These are phyloP conservation scores for Penicillium bovifimosum DNA, from an alignment of 495 filamentous ascomycete genomes.

Conservation along the genomic window DNA sequence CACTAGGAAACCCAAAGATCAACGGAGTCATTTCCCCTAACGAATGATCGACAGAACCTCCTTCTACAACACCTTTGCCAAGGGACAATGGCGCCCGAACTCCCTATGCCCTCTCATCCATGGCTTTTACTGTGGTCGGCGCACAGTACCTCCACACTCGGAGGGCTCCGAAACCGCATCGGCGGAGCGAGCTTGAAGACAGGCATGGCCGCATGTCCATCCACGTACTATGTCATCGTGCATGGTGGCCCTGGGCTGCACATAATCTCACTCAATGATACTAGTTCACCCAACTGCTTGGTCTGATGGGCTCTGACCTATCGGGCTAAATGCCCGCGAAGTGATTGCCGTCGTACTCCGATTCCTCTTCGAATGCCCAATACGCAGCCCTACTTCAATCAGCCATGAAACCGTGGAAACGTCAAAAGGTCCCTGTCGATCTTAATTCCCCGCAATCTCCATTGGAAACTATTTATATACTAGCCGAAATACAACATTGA, in stretches of 20 bases:
- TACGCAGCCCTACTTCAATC: not conserved
- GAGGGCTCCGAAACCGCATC: not conserved
- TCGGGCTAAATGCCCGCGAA: not conserved
- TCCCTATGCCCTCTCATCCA: too few species aligned
- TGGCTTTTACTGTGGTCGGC: not conserved
- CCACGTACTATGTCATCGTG: too few species aligned
- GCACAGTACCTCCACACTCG: not conserved
- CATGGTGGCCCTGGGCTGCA: too few species aligned
- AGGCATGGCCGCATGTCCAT: too few species aligned
- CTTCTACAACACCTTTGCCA: not conserved
- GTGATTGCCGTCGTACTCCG: not conserved
- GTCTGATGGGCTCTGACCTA: not conserved
- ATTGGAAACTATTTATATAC: not conserved
- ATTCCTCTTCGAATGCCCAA: not conserved
- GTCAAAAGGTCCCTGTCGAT: not conserved
- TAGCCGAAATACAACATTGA: not conserved
- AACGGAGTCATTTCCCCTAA: not conserved
- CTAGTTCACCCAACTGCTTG: not conserved
- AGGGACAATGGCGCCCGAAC: slow-evolving; percentile 1
- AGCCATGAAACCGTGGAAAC: not conserved
- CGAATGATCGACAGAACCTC: not conserved
- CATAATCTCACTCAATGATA: not conserved
- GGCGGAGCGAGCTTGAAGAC: too few species aligned
- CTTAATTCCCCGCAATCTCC: not conserved
- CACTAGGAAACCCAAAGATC: slow-evolving; percentile 49